phyloP scores from a whole-genome alignment of 345 rosid genomes.

The Sisymbrium altissimum region DNA sequence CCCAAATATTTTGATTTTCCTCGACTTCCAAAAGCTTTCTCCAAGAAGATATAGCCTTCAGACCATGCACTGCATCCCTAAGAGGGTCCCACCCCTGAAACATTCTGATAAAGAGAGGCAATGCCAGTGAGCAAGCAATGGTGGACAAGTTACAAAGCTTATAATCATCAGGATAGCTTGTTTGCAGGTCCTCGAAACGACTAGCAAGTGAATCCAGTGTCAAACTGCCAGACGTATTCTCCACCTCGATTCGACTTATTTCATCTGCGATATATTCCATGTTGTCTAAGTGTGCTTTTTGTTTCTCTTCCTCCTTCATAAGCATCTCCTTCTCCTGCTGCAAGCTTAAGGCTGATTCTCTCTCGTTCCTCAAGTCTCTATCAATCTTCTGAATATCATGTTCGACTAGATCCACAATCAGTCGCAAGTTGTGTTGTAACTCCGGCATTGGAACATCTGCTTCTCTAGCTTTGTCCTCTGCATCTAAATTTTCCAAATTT shows the following conservation, averaged over 20 bases:
- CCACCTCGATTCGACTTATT: conserved; percentile 51
- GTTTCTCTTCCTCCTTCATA: conserved; percentile 47
- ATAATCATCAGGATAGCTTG: conserved; percentile 62
- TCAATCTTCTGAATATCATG: conserved; percentile 87
- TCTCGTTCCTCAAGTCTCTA: conserved; percentile 76
- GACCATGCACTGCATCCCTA: conserved; percentile 56
- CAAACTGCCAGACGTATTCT: conserved; percentile 53
- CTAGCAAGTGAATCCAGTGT: conserved; percentile 59
- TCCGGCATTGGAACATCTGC: conserved; percentile 91
- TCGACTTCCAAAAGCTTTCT: conserved; percentile 65
- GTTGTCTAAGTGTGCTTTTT: conserved; percentile 56
- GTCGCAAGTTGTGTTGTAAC: conserved; percentile 75
- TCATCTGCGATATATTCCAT: conserved; percentile 53
- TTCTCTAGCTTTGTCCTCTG: conserved; percentile 84
- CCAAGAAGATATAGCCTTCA: conserved; percentile 60
- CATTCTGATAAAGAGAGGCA: conserved; percentile 73
- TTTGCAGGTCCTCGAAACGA: conserved; percentile 50
- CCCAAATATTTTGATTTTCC: conserved; percentile 69
- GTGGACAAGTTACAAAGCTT: conserved; percentile 70
- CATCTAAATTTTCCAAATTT: conserved; percentile 83
- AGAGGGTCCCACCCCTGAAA: conserved; percentile 99
- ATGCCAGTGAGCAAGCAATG: conserved; percentile 71
- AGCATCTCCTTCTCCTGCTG: conserved; percentile 76
- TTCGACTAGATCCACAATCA: conserved; percentile 78
- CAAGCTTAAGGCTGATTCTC: conserved; percentile 78